A percentile compares a stretch with the other conserved stretches of the same genome.
Conservation (phyloP, 345 rosid species). For the Rhodomyrtus tomentosa region DNA sequence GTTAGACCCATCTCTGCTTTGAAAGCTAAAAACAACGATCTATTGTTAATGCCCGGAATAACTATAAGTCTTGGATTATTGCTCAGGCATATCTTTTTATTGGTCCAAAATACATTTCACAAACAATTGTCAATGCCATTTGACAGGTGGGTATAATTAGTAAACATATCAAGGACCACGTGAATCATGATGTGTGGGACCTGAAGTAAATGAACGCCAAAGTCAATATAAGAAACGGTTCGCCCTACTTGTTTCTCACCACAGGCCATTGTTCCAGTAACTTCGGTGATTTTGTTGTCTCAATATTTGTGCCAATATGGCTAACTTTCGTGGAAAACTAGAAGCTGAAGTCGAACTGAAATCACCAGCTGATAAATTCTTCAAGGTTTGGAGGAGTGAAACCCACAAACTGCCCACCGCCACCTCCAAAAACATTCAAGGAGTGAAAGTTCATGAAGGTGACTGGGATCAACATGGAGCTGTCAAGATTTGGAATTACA, state of each 20-base stretch:
- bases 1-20: background rate
- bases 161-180: background rate
- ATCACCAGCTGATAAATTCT: slow-evolving; percentile 12
- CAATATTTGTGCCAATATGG: background rate
- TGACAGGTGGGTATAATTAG: background rate
- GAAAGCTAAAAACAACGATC: background rate
- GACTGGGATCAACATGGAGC: slow-evolving; percentile 20
- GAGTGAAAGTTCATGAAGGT: slow-evolving; percentile 18
- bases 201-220: background rate
- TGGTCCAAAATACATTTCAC: no score
- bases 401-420: slow-evolving; percentile 2
- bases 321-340: slow-evolving; percentile 5
- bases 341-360: slow-evolving; percentile 7
- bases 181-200: background rate
- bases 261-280: background rate
- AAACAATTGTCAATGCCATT: background rate
- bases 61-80: no score
- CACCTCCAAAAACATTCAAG: slow-evolving; percentile 5
- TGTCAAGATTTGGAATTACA: slow-evolving; percentile 10
- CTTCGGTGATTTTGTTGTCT: background rate
- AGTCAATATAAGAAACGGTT: background rate
- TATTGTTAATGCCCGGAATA: no score
- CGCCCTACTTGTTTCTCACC: background rate
- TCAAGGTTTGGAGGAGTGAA: slow-evolving; percentile 1
- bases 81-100: no score